Evolutionary conservation across 768 basidiomycete species (phyloP).

Genomic region (Tulasnella sp.): DNA sequence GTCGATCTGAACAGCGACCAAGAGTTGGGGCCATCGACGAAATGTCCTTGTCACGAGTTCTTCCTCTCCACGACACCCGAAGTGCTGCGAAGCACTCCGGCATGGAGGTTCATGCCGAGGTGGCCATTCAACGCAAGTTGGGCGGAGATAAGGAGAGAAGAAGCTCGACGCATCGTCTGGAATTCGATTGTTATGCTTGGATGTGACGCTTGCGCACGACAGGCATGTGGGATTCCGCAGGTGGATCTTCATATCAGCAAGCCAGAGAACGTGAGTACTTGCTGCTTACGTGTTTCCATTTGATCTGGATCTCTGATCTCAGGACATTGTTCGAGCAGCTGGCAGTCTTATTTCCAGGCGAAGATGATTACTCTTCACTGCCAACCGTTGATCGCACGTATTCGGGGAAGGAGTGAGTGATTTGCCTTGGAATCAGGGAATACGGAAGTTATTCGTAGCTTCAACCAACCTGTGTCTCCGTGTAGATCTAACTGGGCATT

Average conservation of each 20-base stretch:
- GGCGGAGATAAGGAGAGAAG: constrained; percentile 15
- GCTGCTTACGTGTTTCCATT: not conserved
- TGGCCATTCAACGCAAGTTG: constrained; percentile 10
- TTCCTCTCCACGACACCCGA: not conserved
- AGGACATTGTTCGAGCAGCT: not conserved
- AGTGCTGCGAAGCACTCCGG: constrained; percentile 1
- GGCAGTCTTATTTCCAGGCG: constrained; percentile 13
- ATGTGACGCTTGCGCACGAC: not conserved
- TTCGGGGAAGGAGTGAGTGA: constrained; percentile 12
- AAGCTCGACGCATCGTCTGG: constrained; percentile 16
- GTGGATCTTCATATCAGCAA: constrained; percentile 10
- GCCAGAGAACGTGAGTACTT: constrained; percentile 13
- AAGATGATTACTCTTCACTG: not conserved
- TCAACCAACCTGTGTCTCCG: not conserved
- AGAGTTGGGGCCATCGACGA: not conserved
- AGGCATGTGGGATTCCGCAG: constrained; percentile 6
- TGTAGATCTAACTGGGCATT: not conserved
- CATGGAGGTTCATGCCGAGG: constrained; percentile 16
- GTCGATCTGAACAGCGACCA: too few species aligned
- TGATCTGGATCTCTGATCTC: too few species aligned
- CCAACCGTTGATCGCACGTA: not conserved
- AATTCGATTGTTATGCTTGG: constrained; percentile 14
- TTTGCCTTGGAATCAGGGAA: too few species aligned
- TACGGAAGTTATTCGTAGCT: too few species aligned
- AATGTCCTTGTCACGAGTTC: constrained; percentile 2